Evolutionary conservation across 2,329 filamentous ascomycete species (phyloP), one percentile per base, ranked within the genome.

Genomic region (Pestalotiopsis sp.): DNA sequence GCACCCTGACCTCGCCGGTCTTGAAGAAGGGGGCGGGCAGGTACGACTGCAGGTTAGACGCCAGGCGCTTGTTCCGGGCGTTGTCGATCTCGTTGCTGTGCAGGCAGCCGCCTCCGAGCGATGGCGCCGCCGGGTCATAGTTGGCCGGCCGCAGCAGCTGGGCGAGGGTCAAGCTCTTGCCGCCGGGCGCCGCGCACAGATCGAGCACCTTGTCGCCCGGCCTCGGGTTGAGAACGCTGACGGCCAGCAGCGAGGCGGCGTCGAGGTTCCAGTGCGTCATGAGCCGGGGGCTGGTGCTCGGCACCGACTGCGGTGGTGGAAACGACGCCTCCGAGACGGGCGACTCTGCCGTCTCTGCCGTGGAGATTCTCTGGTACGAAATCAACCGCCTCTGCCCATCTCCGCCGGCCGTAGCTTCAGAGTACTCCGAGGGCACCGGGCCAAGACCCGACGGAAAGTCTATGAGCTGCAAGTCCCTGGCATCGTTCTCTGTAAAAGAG

Each of bases 141-240:
- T 68, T 69, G 5, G 68, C 25, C 5, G 71, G 70, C 7, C 72
- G 73, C 3, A 83, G 70, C 6, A 74, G 71, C 65, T 81, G 79
- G 1, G 77, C 72, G 36, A 81, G 69, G 3, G 74, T 72, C 25
- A 81, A 70, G 5, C 78, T 79, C 52, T 80, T 80, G 41, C 77
- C 79, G 20, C 62, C 79, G 76, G 40, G 80, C 2, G 80, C 79
- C 4, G 81, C 80, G 68, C 81, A 82, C 11, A 82, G 74, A 64
- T 83, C 81, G 14, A 83, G 73, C 5, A 83, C 75, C 25, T 77
- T 76, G 64, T 82, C 77, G 11, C 78, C 76, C 2, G 80, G 78
- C 56, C 73, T 72, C 9, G 78, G 75, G 56, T 74, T 71, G 3
- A 83, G 77, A 4, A 82, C 61, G 36, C 72, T 71, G 5, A 78